Percentiles rank a stretch among this genome's conserved stretches.
phyloP scores from a whole-genome alignment of 2,329 filamentous ascomycete genomes.

The Anthostomella pinea region DNA sequence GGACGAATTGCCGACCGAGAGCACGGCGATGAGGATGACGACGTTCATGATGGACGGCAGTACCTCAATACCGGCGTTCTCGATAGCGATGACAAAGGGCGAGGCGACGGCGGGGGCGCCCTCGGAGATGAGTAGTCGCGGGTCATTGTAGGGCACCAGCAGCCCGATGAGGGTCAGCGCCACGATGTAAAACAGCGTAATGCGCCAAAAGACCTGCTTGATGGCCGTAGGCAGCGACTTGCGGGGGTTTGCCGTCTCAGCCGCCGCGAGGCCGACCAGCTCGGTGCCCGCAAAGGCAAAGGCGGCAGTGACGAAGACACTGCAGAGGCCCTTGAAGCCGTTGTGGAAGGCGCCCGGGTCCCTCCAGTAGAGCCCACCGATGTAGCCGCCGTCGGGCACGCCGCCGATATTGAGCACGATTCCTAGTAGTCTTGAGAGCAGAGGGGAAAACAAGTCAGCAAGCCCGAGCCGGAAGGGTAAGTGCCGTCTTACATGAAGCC shows the following conservation, averaged over 20 bases:
- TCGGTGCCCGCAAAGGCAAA: conserved; percentile 77
- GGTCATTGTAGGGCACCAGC: conserved; percentile 71
- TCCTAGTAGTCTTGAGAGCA: conserved; percentile 65
- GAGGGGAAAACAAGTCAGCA: conserved; percentile 7
- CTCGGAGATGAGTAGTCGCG: conserved; percentile 57
- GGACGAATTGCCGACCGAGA: conserved; percentile 88
- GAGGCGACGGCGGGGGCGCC: conserved; percentile 67
- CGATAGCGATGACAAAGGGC: conserved; percentile 90
- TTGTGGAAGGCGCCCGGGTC: conserved; percentile 81
- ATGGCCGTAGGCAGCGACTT: conserved; percentile 82
- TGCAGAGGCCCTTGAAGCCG: conserved; percentile 80
- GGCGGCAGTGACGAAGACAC: conserved; percentile 72
- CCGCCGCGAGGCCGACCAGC: conserved; percentile 72
- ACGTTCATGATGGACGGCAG: conserved; percentile 89
- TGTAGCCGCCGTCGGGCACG: conserved; percentile 69
- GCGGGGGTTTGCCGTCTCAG: conserved; percentile 74
- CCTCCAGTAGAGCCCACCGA: conserved; percentile 75
- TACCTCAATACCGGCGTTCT: conserved; percentile 73
- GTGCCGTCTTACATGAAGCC: conserved; percentile 72
- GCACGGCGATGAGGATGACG: conserved; percentile 87
- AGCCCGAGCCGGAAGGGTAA: background rate
- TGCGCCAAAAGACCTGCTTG: conserved; percentile 95
- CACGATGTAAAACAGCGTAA: conserved; percentile 85
- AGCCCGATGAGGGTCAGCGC: conserved; percentile 78
- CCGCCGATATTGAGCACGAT: conserved; percentile 84